These are phyloP conservation scores for Sporothrix pallida DNA, from an alignment of 2,329 filamentous ascomycete species.

Conservation along the genomic window DNA sequence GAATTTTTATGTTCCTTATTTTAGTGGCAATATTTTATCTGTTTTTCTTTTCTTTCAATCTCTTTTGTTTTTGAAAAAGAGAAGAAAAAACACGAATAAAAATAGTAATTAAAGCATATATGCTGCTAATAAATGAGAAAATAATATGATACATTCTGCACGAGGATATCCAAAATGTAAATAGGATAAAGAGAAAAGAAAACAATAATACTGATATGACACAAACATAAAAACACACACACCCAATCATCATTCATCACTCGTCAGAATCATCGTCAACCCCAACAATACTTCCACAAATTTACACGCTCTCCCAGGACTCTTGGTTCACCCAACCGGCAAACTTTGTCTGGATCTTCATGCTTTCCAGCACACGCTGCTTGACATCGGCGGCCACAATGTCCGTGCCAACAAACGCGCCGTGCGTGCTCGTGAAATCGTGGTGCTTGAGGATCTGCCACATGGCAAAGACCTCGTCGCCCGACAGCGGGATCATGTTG, in stretches of 20 bases:
- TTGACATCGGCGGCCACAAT: constrained; percentile 65
- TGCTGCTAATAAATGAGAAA: no score
- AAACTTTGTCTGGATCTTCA: constrained; percentile 70
- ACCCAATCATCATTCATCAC: not conserved
- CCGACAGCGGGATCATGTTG: constrained; percentile 73
- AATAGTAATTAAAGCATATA: no score
- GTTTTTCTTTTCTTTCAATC: no score
- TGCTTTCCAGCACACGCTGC: constrained; percentile 71
- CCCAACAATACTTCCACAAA: no score
- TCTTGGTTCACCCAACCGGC: constrained; percentile 54
- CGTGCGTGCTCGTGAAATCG: constrained; percentile 70
- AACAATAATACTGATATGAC: not conserved
- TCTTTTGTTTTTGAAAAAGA: no score
- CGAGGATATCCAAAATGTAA: no score
- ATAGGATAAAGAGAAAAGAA: no score
- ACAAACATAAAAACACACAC: not conserved
- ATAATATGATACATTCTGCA: no score
- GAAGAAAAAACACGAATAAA: no score
- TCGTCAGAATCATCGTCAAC: no score
- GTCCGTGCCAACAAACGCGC: constrained; percentile 69
- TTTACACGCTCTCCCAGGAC: constrained; percentile 32
- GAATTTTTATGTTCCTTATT: no score
- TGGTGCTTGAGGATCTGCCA: constrained; percentile 69
- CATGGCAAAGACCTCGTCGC: constrained; percentile 68
- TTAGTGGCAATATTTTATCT: no score